phyloP scores from a whole-genome alignment of 192 early-diverging fungal genomes.

The Entophlyctis luteolus region DNA sequence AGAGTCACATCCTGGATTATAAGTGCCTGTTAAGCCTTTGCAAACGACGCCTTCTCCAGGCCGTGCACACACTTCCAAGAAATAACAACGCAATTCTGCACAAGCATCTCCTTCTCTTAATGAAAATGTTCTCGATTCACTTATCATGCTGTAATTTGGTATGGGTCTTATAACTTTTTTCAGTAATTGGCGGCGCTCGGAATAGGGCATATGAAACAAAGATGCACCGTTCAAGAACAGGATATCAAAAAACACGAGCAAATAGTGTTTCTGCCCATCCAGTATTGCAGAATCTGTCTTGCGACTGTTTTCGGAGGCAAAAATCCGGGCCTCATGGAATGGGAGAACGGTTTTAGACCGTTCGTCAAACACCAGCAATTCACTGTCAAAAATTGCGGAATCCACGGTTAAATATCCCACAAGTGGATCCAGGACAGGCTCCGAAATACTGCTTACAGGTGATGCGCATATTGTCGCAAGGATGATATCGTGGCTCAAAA shows the following conservation, averaged over 20 bases:
- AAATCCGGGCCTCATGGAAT: constrained; percentile 11
- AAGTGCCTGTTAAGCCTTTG: constrained; percentile 3
- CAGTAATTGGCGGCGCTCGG: constrained; percentile 3
- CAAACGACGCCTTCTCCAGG: constrained; percentile 19
- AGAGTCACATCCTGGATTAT: constrained; percentile 8
- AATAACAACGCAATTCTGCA: neutral
- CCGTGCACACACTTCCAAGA: constrained; percentile 13
- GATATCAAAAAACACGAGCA: constrained; percentile 18
- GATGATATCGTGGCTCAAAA: constrained; percentile 17
- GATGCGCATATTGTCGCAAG: neutral
- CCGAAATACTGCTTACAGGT: neutral
- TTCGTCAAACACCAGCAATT: constrained; percentile 17
- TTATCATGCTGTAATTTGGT: neutral
- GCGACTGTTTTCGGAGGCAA: constrained; percentile 4
- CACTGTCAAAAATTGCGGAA: constrained; percentile 9
- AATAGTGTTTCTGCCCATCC: neutral
- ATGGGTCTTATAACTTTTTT: constrained; percentile 6
- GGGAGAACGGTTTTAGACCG: neutral
- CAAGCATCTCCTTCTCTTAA: neutral
- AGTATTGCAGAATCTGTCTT: neutral
- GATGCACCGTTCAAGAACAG: constrained; percentile 3
- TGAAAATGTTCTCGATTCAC: constrained; percentile 4
- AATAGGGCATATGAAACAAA: neutral
- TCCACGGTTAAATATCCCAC: neutral
- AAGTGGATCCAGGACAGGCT: neutral